These are phyloP conservation scores for Kazachstania psychrophila DNA, from an alignment of 805 yeast genomes.

Conservation along the genomic window DNA sequence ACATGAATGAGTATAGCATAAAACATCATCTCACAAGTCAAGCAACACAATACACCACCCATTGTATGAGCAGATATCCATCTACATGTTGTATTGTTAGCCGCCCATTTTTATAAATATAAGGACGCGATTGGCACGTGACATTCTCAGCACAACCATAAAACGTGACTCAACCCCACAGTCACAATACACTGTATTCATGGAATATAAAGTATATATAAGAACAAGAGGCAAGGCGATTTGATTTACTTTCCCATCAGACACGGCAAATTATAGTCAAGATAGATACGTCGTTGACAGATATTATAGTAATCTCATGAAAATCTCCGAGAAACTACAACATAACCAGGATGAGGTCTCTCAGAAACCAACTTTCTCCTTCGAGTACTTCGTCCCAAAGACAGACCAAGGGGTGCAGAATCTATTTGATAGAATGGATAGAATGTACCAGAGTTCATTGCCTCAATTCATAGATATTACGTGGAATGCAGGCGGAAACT, in stretches of 20 bases:
- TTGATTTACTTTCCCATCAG: too few species aligned
- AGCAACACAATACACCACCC: too few species aligned
- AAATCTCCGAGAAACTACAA: constrained; percentile 33
- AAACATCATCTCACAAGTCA: too few species aligned
- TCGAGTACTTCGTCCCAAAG: constrained; percentile 95
- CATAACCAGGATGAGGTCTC: constrained; percentile 26
- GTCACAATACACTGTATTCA: too few species aligned
- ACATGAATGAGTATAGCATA: too few species aligned
- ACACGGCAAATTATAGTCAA: too few species aligned
- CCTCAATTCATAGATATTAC: constrained; percentile 94
- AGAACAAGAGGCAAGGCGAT: too few species aligned
- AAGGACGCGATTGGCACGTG: not conserved
- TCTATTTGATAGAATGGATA: constrained; percentile 91
- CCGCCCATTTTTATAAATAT: too few species aligned
- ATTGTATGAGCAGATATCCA: too few species aligned
- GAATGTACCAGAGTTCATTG: constrained; percentile 77
- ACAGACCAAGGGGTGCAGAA: constrained; percentile 96
- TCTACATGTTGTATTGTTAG: too few species aligned
- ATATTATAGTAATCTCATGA: constrained; percentile 21
- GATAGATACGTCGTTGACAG: not conserved
- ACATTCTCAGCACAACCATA: not conserved
- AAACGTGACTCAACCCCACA: not conserved
- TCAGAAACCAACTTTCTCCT: constrained; percentile 68
- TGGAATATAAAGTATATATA: too few species aligned
- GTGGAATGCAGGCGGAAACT: constrained; percentile 86